phyloP scores from a whole-genome alignment of 768 basidiomycete genomes.

The Clitopilus passeckerianus region DNA sequence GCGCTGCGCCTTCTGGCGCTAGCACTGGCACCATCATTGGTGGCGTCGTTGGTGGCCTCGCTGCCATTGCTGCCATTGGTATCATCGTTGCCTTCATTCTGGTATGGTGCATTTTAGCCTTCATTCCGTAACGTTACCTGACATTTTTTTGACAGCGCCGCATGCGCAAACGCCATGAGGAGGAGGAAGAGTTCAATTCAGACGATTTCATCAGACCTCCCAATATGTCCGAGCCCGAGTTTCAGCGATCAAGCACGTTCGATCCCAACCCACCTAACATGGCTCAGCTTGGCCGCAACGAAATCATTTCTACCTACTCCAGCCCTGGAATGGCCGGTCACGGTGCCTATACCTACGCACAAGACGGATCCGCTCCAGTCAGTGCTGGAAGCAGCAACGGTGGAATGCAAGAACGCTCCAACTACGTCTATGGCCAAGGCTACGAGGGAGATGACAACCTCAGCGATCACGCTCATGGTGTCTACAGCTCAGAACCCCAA shows the following conservation, averaged over 20 bases:
- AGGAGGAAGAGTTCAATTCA: conserved; percentile 31
- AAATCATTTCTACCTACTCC: conserved; percentile 11
- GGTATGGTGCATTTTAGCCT: conserved; percentile 20
- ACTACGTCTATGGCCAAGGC: conserved; percentile 33
- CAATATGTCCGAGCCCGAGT: conserved; percentile 15
- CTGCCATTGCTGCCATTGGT: conserved; percentile 27
- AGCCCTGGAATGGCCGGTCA: conserved; percentile 33
- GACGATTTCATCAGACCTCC: conserved; percentile 16
- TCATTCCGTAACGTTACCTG: background rate
- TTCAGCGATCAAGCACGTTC: conserved; percentile 20
- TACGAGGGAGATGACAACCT: conserved; percentile 13
- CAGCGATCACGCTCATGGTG: conserved; percentile 24
- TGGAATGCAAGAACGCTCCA: conserved; percentile 32
- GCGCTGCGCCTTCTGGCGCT: conserved; percentile 15
- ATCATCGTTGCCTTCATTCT: conserved; percentile 34
- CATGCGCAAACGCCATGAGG: conserved; percentile 24
- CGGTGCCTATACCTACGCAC: conserved; percentile 25
- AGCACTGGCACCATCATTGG: conserved; percentile 38
- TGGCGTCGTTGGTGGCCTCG: conserved; percentile 32
- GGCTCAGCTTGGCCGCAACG: conserved; percentile 16
- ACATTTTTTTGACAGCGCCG: conserved; percentile 26
- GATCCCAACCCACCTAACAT: conserved; percentile 18
- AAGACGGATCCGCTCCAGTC: conserved; percentile 1
- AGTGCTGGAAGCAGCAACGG: conserved; percentile 12
- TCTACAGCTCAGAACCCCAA: conserved; percentile 37